A percentile compares a stretch with the other conserved stretches of the same genome.
These are phyloP conservation scores for Macroventuria anomochaeta DNA, from an alignment of 2,329 filamentous ascomycete genomes.

Conservation along the genomic window DNA sequence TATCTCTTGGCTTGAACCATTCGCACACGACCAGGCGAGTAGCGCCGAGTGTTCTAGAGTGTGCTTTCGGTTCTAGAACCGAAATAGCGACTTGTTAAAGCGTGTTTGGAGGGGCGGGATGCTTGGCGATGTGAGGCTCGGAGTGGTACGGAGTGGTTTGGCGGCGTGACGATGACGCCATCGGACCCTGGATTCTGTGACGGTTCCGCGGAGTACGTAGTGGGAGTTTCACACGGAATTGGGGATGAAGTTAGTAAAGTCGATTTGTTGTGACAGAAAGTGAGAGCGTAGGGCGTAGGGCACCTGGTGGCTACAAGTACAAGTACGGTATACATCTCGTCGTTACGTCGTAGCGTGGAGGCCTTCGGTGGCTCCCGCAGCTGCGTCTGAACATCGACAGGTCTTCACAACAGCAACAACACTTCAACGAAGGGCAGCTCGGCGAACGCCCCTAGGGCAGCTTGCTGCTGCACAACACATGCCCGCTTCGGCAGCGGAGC, in stretches of 20 bases:
- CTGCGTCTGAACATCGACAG: background rate
- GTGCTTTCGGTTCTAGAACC: slow-evolving; percentile 20
- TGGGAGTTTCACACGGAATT: background rate
- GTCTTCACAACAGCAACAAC: background rate
- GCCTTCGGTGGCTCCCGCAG: background rate
- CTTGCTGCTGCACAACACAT: background rate
- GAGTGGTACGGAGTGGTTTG: slow-evolving; percentile 16
- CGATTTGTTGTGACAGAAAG: background rate
- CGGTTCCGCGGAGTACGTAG: background rate
- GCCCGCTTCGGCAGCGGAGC: background rate
- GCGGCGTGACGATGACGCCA: slow-evolving; percentile 23
- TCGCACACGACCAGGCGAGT: background rate
- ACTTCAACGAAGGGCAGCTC: background rate
- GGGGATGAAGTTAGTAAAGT: background rate
- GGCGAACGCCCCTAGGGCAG: background rate
- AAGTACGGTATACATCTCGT: background rate
- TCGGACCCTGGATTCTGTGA: slow-evolving; percentile 2
- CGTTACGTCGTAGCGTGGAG: background rate
- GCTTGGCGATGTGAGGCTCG: slow-evolving; percentile 18
- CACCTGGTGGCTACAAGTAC: background rate
- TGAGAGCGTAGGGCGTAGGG: too few relatives aligned
- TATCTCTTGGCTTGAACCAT: slow-evolving; percentile 6
- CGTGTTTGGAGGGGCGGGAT: slow-evolving; percentile 16
- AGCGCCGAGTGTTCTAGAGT: slow-evolving; percentile 11
- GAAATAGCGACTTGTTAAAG: background rate